Evolutionary conservation across 306 rosid genomes (phyloP).

Genomic region (Astragalus membranaceus): DNA sequence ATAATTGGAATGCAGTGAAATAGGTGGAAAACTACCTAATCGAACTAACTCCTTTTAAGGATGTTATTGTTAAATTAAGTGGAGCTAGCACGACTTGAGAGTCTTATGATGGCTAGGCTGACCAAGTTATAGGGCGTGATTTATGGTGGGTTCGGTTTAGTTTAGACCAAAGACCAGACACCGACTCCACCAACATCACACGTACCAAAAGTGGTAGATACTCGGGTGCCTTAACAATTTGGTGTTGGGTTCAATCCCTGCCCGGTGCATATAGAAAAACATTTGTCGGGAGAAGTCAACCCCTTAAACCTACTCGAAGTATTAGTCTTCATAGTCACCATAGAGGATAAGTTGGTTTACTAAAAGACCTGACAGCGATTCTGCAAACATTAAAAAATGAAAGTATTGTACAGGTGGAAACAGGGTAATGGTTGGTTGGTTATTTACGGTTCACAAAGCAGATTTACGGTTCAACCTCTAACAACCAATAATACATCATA

Average conservation of each 20-base stretch:
- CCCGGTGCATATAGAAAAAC: too few relatives aligned
- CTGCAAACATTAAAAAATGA: background rate
- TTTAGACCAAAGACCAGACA: conserved; percentile 9
- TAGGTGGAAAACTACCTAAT: conserved; percentile 27
- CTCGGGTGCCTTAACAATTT: too few relatives aligned
- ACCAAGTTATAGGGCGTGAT: conserved; percentile 18
- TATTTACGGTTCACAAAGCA: background rate
- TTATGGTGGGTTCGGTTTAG: conserved; percentile 29
- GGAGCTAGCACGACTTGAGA: conserved; percentile 12
- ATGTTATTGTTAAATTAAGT: too few relatives aligned
- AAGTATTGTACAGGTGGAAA: conserved; percentile 6
- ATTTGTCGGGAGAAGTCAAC: too few relatives aligned
- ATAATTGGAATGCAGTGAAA: background rate
- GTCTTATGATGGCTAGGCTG: conserved; percentile 26
- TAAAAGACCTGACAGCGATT: conserved; percentile 18
- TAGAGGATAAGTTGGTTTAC: too few relatives aligned
- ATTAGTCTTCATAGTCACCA: too few relatives aligned
- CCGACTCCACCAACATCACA: too few relatives aligned
- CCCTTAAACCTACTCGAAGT: too few relatives aligned
- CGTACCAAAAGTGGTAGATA: too few relatives aligned
- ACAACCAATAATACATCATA: background rate
- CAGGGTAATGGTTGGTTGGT: background rate
- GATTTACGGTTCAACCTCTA: background rate
- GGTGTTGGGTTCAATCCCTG: too few relatives aligned
- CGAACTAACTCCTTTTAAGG: too few relatives aligned